Percentiles rank a stretch among this genome's conserved stretches.
These are phyloP conservation scores for Paratinospora sagittata DNA, from an alignment of 164 flowering plant species.

Conservation along the genomic window DNA sequence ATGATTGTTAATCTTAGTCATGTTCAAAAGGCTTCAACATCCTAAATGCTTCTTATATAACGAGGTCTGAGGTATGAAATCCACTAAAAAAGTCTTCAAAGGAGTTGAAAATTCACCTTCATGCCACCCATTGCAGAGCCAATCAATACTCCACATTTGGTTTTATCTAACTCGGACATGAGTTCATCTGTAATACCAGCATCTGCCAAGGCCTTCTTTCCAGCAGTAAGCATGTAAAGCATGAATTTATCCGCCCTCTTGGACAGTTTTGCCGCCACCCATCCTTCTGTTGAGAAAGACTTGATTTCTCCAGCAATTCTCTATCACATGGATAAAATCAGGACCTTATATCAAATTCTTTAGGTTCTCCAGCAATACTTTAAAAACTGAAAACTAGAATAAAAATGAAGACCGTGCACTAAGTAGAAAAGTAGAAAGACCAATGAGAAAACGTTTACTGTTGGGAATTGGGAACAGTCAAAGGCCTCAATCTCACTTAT, in stretches of 20 bases:
- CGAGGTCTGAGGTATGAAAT: background rate
- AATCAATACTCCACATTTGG: constrained; percentile 86
- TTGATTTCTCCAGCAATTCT: constrained; percentile 98
- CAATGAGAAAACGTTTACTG: constrained; percentile 42
- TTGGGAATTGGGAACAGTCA: constrained; percentile 82
- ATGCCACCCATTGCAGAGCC: constrained; percentile 99
- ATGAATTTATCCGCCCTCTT: constrained; percentile 92
- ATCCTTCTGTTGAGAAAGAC: constrained; percentile 85
- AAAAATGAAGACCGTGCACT: constrained; percentile 1
- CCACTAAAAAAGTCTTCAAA: background rate
- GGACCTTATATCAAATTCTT: background rate
- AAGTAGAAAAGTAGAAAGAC: constrained; percentile 1
- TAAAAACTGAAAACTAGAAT: constrained; percentile 8
- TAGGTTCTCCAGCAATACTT: background rate
- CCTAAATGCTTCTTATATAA: background rate
- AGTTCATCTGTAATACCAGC: constrained; percentile 77
- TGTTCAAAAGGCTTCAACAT: background rate
- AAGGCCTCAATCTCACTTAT: constrained; percentile 87
- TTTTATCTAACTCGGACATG: constrained; percentile 56
- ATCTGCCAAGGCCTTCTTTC: constrained; percentile 92
- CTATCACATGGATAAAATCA: constrained; percentile 26
- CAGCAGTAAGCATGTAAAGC: constrained; percentile 95
- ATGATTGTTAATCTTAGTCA: background rate
- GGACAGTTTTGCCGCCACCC: constrained; percentile 89
- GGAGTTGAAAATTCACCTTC: constrained; percentile 49